Evolutionary conservation across 345 rosid genomes (phyloP).

Genomic region (Sonneratia caseolaris): DNA sequence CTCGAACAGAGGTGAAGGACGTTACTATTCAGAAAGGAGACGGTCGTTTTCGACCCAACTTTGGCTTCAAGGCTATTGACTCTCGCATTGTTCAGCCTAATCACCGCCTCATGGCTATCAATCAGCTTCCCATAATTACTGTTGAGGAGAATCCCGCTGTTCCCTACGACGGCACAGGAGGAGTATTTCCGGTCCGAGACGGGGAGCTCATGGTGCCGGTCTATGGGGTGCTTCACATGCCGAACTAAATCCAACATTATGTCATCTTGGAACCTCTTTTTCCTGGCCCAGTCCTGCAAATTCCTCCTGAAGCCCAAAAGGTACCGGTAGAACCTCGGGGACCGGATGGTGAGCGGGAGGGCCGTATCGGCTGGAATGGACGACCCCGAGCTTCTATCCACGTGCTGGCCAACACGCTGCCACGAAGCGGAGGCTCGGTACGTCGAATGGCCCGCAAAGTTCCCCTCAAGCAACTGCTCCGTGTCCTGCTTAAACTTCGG

Average conservation of each 20-base stretch:
- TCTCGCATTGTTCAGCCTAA: constrained; percentile 81
- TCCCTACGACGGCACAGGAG: constrained; percentile 92
- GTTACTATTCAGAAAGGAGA: constrained; percentile 85
- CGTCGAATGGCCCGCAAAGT: constrained; percentile 34
- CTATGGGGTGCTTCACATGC: constrained; percentile 48
- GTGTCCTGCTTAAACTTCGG: constrained; percentile 45
- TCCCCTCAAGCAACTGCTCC: constrained; percentile 51
- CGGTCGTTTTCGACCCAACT: constrained; percentile 65
- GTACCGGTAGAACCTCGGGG: constrained; percentile 52
- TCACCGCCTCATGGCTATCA: constrained; percentile 75
- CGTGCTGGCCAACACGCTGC: constrained; percentile 33
- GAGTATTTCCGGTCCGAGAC: constrained; percentile 29
- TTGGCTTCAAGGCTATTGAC: constrained; percentile 31
- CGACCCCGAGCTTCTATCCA: constrained; percentile 15
- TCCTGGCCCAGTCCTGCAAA: constrained; percentile 51
- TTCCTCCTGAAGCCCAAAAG: constrained; percentile 64
- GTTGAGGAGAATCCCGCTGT: constrained; percentile 69
- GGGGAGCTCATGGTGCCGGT: constrained; percentile 27
- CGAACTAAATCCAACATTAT: constrained; percentile 54
- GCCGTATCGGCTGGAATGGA: constrained; percentile 13
- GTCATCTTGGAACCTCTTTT: constrained; percentile 40
- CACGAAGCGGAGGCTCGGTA: constrained; percentile 36
- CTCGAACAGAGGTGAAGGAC: constrained; percentile 64
- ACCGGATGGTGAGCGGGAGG: constrained; percentile 23
- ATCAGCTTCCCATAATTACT: constrained; percentile 51